phyloP scores from a whole-genome alignment of 345 rosid genomes.

The Geranium brycei region DNA sequence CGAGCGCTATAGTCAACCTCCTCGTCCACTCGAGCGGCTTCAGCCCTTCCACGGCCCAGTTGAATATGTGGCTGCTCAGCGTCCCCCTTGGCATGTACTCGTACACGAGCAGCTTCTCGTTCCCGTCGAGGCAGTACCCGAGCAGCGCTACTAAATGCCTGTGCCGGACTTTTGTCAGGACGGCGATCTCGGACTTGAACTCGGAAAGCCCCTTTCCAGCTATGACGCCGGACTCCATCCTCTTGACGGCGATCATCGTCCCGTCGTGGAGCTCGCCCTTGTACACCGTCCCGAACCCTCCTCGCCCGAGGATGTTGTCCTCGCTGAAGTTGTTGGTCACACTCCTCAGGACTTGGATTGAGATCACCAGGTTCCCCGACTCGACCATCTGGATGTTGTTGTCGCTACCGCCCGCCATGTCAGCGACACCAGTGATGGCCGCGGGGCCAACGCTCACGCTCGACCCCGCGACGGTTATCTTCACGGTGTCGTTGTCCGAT shows the following conservation, averaged over 20 bases:
- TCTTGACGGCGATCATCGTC: conserved; percentile 77
- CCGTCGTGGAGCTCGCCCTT: conserved; percentile 80
- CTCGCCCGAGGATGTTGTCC: conserved; percentile 62
- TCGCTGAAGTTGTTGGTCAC: conserved; percentile 70
- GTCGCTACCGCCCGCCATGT: too few species aligned
- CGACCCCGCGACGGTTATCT: too few species aligned
- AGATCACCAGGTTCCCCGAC: conserved; percentile 70
- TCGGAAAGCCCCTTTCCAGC: conserved; percentile 57
- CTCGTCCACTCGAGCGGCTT: conserved; percentile 67
- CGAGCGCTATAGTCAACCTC: conserved; percentile 69
- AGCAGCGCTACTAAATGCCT: conserved; percentile 75
- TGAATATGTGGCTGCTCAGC: conserved; percentile 46
- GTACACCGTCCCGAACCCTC: conserved; percentile 84
- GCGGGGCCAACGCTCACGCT: too few species aligned
- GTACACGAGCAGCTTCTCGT: conserved; percentile 76
- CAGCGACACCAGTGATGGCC: too few species aligned
- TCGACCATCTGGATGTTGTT: conserved; percentile 13
- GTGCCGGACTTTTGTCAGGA: conserved; percentile 72
- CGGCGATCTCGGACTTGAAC: conserved; percentile 72
- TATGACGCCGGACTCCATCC: conserved; percentile 67
- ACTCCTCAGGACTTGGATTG: conserved; percentile 66
- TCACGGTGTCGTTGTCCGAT: too few species aligned
- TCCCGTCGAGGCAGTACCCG: conserved; percentile 84
- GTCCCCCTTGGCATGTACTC: conserved; percentile 90
- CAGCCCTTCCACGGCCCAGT: conserved; percentile 53